Evolutionary conservation across 768 basidiomycete species (phyloP), one percentile per base, ranked within the genome.

Genomic region (Cystofilobasidium bisporidii): DNA sequence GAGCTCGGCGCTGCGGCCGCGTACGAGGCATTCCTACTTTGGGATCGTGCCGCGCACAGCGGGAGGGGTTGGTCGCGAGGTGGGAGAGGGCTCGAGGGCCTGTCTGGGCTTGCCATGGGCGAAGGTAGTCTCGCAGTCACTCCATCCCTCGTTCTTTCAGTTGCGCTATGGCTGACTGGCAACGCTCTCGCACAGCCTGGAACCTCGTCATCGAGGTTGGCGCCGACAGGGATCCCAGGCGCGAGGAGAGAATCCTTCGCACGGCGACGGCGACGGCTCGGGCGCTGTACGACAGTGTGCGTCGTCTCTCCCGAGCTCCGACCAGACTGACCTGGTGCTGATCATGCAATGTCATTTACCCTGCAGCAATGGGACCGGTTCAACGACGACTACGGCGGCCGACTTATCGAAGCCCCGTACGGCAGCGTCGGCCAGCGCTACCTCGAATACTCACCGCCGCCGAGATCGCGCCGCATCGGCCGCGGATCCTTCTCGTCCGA

Each of bases 1-100:
- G 62, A 63, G 15, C 62, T 63, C 24, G 62, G 62, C n/a, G 62
- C 62, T 0, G 62, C 62, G 1, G 62, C 62, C 15, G 62, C 62
- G 18, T 63, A 55, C 33, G 62, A 63, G 24, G 62, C 62, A 0
- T 63, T 38, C 33, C 36, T 63, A 1, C 36, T 47, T 8, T 63
- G 62, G 62, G 62, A 63, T 6, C 15, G 62, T 28, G 62, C 48
- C 32, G 48, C 50, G 48, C 40, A 55, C 50, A 36, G 40, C 36
- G 38, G 62, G 33, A 33, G 50, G 2, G 50, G 62, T n/a, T 48
- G 62, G 36, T 11, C 33, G 15, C n/a, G 36, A 9, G 62, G 50
- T 22, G 38, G 5, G 17, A n/a, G 53, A n/a, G 62, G 62, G 20
- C 50, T 24, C n/a, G 62, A 63, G 33, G 62, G 62, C 3, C 28